phyloP scores from a whole-genome alignment of 768 basidiomycete genomes.

The Hypholoma fasciculare region DNA sequence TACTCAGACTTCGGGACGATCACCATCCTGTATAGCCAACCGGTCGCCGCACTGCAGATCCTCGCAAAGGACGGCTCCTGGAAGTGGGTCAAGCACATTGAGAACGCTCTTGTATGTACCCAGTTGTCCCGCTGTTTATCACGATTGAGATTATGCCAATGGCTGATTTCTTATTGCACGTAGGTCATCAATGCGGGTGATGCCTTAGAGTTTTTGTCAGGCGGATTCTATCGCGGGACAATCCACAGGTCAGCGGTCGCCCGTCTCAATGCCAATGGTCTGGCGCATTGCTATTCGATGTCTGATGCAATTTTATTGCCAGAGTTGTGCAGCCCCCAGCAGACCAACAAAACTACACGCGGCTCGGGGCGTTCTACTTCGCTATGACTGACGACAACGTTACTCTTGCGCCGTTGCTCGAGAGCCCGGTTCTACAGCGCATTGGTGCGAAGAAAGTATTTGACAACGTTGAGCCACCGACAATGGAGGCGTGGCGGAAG shows the following conservation, averaged over 20 bases:
- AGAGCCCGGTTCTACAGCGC: conserved; percentile 50
- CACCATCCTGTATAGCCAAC: conserved; percentile 62
- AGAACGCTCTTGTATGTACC: conserved; percentile 50
- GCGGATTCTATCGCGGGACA: conserved; percentile 59
- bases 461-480: conserved; percentile 43
- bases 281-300: neutral
- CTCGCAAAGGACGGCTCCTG: conserved; percentile 50
- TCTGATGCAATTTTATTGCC: neutral
- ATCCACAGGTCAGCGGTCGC: conserved; percentile 40
- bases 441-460: conserved; percentile 38
- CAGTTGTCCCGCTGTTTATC: neutral
- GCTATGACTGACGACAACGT: conserved; percentile 49
- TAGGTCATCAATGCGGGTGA: conserved; percentile 65
- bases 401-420: conserved; percentile 41
- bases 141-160: neutral
- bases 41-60: conserved; percentile 59
- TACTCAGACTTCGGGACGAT: conserved; percentile 52
- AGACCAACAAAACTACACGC: conserved; percentile 49
- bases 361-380: conserved; percentile 64
- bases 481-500: conserved; percentile 53
- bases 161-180: neutral
- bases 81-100: conserved; percentile 59
- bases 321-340: conserved; percentile 59
- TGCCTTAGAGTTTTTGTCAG: conserved; percentile 58
- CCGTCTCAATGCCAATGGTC: neutral